Evolutionary conservation across 1,139 yeast species (phyloP).

Genomic region (Kurtzmaniella quercitrusa): DNA sequence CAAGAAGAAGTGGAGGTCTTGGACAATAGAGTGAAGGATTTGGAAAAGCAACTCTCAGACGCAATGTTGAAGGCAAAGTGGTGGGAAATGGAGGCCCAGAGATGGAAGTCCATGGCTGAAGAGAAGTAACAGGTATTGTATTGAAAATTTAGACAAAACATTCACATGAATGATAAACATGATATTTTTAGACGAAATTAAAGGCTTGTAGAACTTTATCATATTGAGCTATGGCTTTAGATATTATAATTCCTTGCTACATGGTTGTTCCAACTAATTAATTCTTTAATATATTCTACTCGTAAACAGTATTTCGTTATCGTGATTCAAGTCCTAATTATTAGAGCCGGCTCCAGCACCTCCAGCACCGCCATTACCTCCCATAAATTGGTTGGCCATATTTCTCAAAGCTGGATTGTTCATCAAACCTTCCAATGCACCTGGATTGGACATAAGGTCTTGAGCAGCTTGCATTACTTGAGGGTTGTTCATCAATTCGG

Average conservation of each 20-base stretch:
- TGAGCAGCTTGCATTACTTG: slow-evolving; percentile 92
- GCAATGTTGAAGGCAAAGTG: slow-evolving; percentile 14
- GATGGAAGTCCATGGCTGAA: slow-evolving; percentile 11
- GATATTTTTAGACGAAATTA: background rate
- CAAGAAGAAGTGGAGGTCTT: slow-evolving; percentile 17
- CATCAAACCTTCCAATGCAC: slow-evolving; percentile 72
- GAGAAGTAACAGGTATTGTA: slow-evolving; percentile 1
- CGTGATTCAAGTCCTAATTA: too few species aligned
- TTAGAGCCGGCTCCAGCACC: slow-evolving; percentile 11
- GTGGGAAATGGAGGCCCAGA: slow-evolving; percentile 19
- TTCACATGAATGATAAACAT: background rate
- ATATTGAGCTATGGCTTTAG: too few species aligned
- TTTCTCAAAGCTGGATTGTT: slow-evolving; percentile 73
- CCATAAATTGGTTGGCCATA: slow-evolving; percentile 69
- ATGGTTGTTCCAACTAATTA: too few species aligned
- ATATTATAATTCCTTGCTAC: background rate
- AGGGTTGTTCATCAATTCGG: slow-evolving; percentile 79
- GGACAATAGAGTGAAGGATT: slow-evolving; percentile 14
- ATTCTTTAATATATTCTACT: background rate
- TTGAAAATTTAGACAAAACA: background rate
- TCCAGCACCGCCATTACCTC: slow-evolving; percentile 45
- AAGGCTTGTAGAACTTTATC: background rate
- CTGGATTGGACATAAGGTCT: slow-evolving; percentile 87
- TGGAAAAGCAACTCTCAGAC: slow-evolving; percentile 13
- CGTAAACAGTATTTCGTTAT: background rate